Conservation (phyloP, 208 protist genomes). For the Crithidia mellificae region DNA sequence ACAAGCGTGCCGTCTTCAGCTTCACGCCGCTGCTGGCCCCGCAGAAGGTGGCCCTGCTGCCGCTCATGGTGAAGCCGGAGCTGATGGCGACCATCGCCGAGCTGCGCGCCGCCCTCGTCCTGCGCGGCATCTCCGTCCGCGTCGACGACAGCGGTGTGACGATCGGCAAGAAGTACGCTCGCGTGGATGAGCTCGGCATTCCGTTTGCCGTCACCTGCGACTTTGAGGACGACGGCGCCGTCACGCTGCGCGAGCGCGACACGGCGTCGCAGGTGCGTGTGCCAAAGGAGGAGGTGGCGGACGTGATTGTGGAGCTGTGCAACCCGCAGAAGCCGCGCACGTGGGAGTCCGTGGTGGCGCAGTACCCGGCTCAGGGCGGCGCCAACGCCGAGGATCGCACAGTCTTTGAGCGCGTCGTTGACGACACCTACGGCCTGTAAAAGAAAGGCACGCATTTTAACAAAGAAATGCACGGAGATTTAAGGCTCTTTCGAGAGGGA, state of each 20-base stretch:
- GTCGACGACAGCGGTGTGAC: conserved; percentile 93
- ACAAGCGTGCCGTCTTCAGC: conserved; percentile 93
- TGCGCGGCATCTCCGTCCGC: conserved; percentile 79
- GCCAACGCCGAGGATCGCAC: conserved; percentile 5
- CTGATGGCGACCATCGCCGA: conserved; percentile 55
- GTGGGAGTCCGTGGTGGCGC: conserved; percentile 62
- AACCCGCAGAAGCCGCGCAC: conserved; percentile 44
- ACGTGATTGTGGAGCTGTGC: conserved; percentile 73
- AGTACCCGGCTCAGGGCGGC: conserved; percentile 69
- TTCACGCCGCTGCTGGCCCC: conserved; percentile 89
- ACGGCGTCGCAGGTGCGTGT: conserved; percentile 92
- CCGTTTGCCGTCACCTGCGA: conserved; percentile 98
- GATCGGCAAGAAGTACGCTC: conserved; percentile 98
- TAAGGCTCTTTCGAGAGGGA: too few relatives aligned
- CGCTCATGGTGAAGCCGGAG: conserved; percentile 86
- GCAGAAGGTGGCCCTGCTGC: conserved; percentile 91
- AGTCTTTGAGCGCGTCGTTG: conserved; percentile 10
- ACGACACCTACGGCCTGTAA: conserved; percentile 11
- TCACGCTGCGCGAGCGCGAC: conserved; percentile 98
- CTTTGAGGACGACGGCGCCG: conserved; percentile 90
- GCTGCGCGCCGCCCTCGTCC: conserved; percentile 61
- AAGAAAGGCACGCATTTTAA: too few relatives aligned
- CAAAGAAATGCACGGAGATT: too few relatives aligned
- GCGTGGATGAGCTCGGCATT: conserved; percentile 98
- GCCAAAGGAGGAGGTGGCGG: conserved; percentile 52